Base-by-base conservation (phyloP, 768 basidiomycete species). In the Suillus paluster region DNA sequence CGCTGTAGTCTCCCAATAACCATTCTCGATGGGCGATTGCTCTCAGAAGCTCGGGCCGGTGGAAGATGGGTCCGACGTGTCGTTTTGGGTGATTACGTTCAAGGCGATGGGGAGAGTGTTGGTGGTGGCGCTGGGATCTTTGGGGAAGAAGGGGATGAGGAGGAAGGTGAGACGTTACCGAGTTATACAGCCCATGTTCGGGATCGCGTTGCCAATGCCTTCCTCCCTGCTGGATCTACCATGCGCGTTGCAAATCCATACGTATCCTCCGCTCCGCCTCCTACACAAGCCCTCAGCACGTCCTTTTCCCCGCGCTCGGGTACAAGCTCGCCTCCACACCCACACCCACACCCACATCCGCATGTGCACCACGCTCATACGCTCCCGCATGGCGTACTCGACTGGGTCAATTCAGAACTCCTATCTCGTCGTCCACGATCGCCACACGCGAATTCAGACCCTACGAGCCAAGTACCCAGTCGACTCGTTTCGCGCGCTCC, bases 1-100 rank as follows among this genome's bases (percentile, higher is more conserved):
- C 88, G 95, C 17, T 98, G 97, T 74, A 95, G 95, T 1, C 82
- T 98, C 6, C 97, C 97, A 0, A 76, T 99, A 38, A 86, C 92
- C 70, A 82, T 99, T 53, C 88, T 98, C 25, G 89, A 95, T 66
- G 72, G 83, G 62, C 80, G 84, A 14, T 78, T 97, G 1, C 80
- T 92, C 17, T 81, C 88, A 15, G 95, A 97, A 71, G 90, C 94
- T 1, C 82, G 88, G 39, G 80, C 83, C 2, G 83, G 87, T 27
- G 90, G 94, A 5, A 80, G 87, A n/a, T 80, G 81, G 5, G 94
- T 94, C 0, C 86, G 95, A 21, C 86, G 90, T 10, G 78, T 94
- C 8, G 81, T 95, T 30, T 83, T 88, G 57, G 71, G 79, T 61
- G 66, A 77, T 44, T 54, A 75, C 42, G 49, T 58, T 1, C 70